A percentile compares a stretch with the other conserved stretches of the same genome.
These are phyloP conservation scores for Symbiodinium natans DNA, from an alignment of 73 alveolate species.

Conservation along the genomic window DNA sequence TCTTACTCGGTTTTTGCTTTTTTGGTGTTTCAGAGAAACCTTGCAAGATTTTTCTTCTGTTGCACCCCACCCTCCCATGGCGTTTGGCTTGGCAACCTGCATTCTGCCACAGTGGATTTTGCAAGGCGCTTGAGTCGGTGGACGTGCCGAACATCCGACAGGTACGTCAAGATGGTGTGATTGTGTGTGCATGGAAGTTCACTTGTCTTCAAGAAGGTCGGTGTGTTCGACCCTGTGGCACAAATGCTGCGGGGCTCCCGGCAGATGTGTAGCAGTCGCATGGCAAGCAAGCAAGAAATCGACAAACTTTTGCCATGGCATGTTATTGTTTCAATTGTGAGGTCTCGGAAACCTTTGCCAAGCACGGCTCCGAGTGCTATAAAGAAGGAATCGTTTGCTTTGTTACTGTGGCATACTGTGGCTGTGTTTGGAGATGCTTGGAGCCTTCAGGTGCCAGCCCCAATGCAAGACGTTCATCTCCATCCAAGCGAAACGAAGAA, in stretches of 20 bases:
- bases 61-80: too few species aligned
- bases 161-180: neutral
- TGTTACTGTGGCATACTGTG: neutral
- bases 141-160: constrained; percentile 85
- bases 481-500: neutral
- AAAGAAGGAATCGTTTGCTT: neutral
- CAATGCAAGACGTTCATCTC: neutral
- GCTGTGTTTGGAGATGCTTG: neutral
- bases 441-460: neutral
- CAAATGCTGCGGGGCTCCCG: constrained; percentile 18
- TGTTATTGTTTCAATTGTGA: too few species aligned
- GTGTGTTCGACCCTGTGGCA: constrained; percentile 43
- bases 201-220: neutral
- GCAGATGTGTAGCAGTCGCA: neutral
- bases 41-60: too few species aligned
- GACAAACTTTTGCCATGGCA: too few species aligned
- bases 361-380: neutral
- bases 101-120: too few species aligned
- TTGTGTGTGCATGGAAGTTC: neutral
- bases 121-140: constrained; percentile 56
- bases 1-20: too few species aligned
- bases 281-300: too few species aligned
- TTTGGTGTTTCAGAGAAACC: too few species aligned
- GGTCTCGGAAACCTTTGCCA: constrained; percentile 6
- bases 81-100: too few species aligned